Percentiles rank a stretch among this genome's conserved stretches.
Conservation (phyloP, 768 basidiomycete genomes). For the Rhodotorula graminis region DNA sequence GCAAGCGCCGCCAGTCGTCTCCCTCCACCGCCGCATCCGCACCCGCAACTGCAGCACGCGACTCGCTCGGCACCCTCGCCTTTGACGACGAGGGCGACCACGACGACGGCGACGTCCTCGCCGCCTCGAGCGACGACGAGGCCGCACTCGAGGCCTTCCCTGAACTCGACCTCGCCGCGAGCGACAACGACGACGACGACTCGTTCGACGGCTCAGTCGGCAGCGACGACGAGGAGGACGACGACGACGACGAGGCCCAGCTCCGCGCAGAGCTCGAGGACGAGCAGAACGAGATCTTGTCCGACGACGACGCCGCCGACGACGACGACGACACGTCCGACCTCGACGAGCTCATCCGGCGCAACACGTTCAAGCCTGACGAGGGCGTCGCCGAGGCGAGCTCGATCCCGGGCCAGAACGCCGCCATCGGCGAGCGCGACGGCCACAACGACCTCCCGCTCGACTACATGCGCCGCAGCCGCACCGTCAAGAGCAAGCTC, state of each 20-base stretch:
- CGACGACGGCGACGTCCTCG: conserved; percentile 19
- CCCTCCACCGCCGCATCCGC: neutral
- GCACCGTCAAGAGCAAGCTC: conserved; percentile 67
- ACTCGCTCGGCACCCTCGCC: conserved; percentile 26
- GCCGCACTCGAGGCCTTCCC: conserved; percentile 36
- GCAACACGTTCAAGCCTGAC: conserved; percentile 40
- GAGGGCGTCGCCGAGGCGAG: conserved; percentile 37
- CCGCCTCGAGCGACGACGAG: conserved; percentile 1
- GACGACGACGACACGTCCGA: conserved; percentile 48
- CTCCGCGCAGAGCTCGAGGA: conserved; percentile 45
- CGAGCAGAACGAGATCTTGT: conserved; percentile 39
- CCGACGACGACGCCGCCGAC: conserved; percentile 45
- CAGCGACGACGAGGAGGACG: conserved; percentile 44
- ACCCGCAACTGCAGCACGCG: neutral
- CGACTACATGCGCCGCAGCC: conserved; percentile 58
- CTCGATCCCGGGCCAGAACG: conserved; percentile 19
- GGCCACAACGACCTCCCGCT: conserved; percentile 9
- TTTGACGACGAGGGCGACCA: conserved; percentile 37
- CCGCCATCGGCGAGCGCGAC: neutral
- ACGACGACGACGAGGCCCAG: conserved; percentile 36
- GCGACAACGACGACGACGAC: conserved; percentile 50
- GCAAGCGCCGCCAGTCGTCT: conserved; percentile 19
- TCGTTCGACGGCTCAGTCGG: conserved; percentile 46
- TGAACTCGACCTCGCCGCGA: conserved; percentile 37
- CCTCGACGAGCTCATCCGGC: conserved; percentile 44